Base-by-base conservation (phyloP, 495 filamentous ascomycete species). In the Podospora didyma region DNA sequence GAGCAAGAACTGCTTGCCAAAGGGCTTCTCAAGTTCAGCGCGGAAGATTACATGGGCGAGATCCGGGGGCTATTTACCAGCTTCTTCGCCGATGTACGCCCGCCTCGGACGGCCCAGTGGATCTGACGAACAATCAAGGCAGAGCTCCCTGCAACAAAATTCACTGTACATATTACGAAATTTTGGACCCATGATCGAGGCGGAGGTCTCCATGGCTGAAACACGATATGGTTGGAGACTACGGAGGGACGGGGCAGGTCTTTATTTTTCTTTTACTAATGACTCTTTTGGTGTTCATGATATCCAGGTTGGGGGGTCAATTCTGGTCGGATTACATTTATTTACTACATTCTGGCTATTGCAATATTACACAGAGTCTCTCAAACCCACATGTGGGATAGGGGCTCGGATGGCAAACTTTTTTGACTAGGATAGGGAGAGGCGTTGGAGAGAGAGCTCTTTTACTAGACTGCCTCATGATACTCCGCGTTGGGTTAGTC, bases 11-110 rank as follows among this genome's bases (percentile, higher is more conserved):
- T 94, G 61, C 63, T 76, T 44, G 74, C 77, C 24, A 82, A 79
- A 47, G 91, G 90, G 12, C 76, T 97, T 5, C 77, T 75, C 65
- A 89, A 86, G 64, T 92, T 92, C 68, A 77, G 78, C 12, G 89
- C 87, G 12, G 81, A 87, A 19, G 94, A 97, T 66, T 98, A 98
- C 70, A 72, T 92, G 52, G 73, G 72, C 53, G 94, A 96, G 73
- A 88, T 98, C 55, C 77, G 87, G 58, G 82, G 82, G 21, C 73
- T 94, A 7, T 86, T 87, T 35, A 58, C 65, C 26, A 72, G 58
- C 31, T 74, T 78, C 59, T 74, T 78, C 51, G 53, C 45, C 19
- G 60, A 58, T 2, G 26, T 35, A 31, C 50, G 50, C 24, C 49
- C 58, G n/a, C 45, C 42, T 28, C 19, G 58, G 46, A 41, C 49